Percentiles rank a stretch among this genome's conserved stretches.
Evolutionary conservation across 2,329 filamentous ascomycete species (phyloP).

Genomic region (Mycosphaerella sp.): DNA sequence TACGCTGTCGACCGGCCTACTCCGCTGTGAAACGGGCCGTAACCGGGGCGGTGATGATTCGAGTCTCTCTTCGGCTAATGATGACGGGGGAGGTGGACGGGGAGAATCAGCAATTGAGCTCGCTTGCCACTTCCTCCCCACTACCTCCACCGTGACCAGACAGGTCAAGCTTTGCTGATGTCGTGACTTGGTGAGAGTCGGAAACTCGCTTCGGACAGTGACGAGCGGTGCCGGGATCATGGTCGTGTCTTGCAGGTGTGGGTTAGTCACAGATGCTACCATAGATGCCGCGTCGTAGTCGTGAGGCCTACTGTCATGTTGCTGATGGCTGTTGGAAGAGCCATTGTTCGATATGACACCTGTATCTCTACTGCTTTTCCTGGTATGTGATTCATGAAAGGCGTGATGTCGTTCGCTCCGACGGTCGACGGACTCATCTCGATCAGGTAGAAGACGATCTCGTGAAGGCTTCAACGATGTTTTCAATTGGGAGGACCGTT

Average conservation of each 20-base stretch:
- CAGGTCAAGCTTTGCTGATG: slow-evolving; percentile 95
- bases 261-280: slow-evolving; percentile 75
- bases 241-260: slow-evolving; percentile 64
- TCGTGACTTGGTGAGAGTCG: slow-evolving; percentile 82
- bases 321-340: slow-evolving; percentile 67
- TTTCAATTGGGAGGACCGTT: slow-evolving; percentile 10
- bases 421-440: slow-evolving; percentile 11
- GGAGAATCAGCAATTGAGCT: slow-evolving; percentile 68
- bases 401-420: slow-evolving; percentile 23
- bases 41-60: slow-evolving; percentile 46
- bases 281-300: slow-evolving; percentile 96
- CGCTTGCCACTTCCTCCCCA: slow-evolving; percentile 84
- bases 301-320: slow-evolving; percentile 61
- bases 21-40: slow-evolving; percentile 38
- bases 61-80: slow-evolving; percentile 45
- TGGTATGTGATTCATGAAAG: slow-evolving; percentile 50
- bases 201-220: slow-evolving; percentile 95
- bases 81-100: slow-evolving; percentile 43
- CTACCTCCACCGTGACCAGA: slow-evolving; percentile 86
- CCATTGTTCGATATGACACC: slow-evolving; percentile 69
- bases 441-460: slow-evolving; percentile 26
- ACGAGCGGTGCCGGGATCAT: slow-evolving; percentile 86
- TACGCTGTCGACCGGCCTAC: slow-evolving; percentile 43
- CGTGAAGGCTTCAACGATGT: slow-evolving; percentile 15
- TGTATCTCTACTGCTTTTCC: slow-evolving; percentile 73